Conservation (phyloP, 306 rosid genomes). For the Prunus padus region DNA sequence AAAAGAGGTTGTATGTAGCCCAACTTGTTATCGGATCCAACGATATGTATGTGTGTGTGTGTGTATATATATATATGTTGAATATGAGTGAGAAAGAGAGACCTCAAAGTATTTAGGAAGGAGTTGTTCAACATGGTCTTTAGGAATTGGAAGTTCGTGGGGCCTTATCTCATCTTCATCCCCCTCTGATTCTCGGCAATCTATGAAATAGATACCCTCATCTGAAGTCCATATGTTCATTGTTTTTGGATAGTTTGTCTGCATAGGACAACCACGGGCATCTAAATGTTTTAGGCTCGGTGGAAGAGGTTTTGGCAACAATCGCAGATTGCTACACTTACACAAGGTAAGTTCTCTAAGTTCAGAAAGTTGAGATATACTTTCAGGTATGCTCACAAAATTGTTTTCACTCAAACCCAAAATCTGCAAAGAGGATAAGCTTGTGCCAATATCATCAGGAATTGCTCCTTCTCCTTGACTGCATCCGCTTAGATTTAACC, state of each 20-base stretch:
- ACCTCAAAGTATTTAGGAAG: background rate
- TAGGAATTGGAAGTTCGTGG: background rate
- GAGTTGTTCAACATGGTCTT: background rate
- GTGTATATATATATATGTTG: too few species aligned
- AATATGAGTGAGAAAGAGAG: background rate
- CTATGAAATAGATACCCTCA: background rate
- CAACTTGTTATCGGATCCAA: too few species aligned
- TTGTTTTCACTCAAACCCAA: background rate
- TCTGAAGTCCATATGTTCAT: background rate
- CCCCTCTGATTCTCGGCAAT: background rate
- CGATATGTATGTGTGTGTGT: too few species aligned
- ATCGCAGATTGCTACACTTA: background rate
- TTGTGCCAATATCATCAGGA: background rate
- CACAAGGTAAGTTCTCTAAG: background rate
- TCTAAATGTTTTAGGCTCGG: accelerated
- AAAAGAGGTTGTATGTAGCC: too few species aligned
- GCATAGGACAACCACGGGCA: background rate
- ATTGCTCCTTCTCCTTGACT: background rate
- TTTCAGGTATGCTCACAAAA: background rate
- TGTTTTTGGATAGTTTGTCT: background rate
- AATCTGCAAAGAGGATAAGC: background rate
- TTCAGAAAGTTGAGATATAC: background rate
- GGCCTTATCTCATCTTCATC: background rate
- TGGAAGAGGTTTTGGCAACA: background rate
- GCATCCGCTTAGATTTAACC: background rate